Base-by-base conservation (phyloP, 169 alveolate genomes). In the Nephromyces sp. region DNA sequence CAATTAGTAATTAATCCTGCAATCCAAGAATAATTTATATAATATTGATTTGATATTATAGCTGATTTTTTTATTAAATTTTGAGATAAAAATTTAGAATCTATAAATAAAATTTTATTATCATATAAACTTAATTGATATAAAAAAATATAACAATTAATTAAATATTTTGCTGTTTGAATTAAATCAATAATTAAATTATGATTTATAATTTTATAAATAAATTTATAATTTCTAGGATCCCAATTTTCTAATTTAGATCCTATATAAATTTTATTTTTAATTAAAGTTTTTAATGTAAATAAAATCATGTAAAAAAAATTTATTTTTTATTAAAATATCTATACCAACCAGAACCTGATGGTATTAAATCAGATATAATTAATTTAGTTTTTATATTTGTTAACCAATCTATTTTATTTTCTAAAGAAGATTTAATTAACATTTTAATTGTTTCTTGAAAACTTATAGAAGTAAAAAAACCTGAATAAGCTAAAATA, bases 361-460 rank as follows among this genome's bases (percentile, higher is more conserved):
- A 25, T 30, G 28, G 22, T 32, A 66, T 66, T 35, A 66, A 21
- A 66, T 66, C 62, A 5, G 72, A 22, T 30, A 25, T 25, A 5
- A 66, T 66, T 32, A 66, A 32, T 66, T 15, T 66, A 66, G 72
- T 22, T 66, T 66, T 66, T 66, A 66, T 8, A 66, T 66, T 70
- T 30, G 72, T 66, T 31, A 66, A 32, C 28, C 72, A 66, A 15
- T 66, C 72, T 5, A 66, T 35, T 15, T 6, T 66, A 66, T 35
- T 66, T 66, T 66, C 28, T 25, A 66, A 66, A 30, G 63, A 22
- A 8, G 28, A 66, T 30, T 66, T 66, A 5, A 66, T 4, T 62
- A 8, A 8, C 29, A 53, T 62, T n/a, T n/a, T 5, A 28, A 28
- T 66, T 66, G 32, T 66, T 66, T 66, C 32, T 66, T 66, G 57